Percentiles rank a stretch among this genome's conserved stretches.
phyloP scores from a whole-genome alignment of 768 basidiomycete species.

The Crepidotus variabilis region DNA sequence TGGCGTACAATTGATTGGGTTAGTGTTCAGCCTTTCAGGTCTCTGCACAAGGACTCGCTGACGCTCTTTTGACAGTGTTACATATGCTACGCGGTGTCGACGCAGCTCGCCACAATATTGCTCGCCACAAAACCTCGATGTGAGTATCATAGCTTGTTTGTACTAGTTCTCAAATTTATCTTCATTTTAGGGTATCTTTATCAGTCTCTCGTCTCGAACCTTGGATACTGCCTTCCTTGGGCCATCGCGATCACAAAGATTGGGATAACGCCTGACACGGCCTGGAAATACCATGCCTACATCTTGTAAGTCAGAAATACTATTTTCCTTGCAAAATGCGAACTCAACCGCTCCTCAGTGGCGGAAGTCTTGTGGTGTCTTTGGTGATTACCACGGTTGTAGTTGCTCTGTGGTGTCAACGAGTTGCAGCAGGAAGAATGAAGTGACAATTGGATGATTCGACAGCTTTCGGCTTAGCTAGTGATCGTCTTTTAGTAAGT shows the following conservation, averaged over 20 bases:
- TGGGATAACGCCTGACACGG: conserved; percentile 19
- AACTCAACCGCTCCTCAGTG: conserved; percentile 4
- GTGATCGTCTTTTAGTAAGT: too few species aligned
- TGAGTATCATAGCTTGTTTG: neutral
- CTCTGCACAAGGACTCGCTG: too few species aligned
- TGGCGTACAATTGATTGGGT: conserved; percentile 19
- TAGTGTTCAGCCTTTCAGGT: too few species aligned
- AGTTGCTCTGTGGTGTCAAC: conserved; percentile 13
- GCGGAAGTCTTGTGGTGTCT: conserved; percentile 17
- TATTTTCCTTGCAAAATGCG: neutral
- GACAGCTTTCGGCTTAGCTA: too few species aligned
- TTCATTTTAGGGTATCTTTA: conserved; percentile 14
- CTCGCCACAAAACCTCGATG: conserved; percentile 18
- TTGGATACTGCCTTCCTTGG: conserved; percentile 20
- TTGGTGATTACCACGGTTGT: conserved; percentile 15
- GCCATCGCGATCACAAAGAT: conserved; percentile 16
- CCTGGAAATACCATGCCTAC: conserved; percentile 20
- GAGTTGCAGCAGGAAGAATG: neutral
- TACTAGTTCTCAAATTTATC: neutral
- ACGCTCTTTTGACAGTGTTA: conserved; percentile 10
- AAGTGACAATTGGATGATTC: neutral
- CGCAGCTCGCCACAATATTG: conserved; percentile 20
- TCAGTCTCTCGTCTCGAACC: conserved; percentile 17
- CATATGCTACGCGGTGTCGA: conserved; percentile 20
- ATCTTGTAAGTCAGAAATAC: conserved; percentile 13